Conservation (phyloP, 306 rosid species). For the Quercus suber region DNA sequence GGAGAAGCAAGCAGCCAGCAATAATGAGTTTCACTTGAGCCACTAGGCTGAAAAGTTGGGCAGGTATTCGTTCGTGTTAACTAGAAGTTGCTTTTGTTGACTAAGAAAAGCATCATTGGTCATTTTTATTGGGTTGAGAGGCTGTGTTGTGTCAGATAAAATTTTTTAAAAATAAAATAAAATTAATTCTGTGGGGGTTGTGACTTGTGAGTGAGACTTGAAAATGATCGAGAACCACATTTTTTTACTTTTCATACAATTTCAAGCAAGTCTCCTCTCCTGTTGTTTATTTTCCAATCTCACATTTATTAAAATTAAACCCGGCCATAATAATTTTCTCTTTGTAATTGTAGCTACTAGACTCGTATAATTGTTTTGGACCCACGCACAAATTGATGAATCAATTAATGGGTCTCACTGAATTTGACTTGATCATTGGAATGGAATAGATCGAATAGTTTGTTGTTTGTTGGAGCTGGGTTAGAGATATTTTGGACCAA, state of each 20-base stretch:
- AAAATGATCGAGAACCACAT: neutral
- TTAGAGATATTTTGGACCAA: too few relatives aligned
- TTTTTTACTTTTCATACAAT: too few relatives aligned
- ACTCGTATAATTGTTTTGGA: neutral
- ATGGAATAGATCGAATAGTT: neutral
- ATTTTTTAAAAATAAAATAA: neutral
- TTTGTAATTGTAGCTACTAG: too few relatives aligned
- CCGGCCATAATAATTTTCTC: neutral
- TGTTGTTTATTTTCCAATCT: neutral
- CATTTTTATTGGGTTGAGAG: constrained; percentile 25
- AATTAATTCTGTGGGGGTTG: neutral
- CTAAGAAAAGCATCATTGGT: constrained; percentile 23
- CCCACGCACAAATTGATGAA: constrained; percentile 25
- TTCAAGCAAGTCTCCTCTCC: neutral
- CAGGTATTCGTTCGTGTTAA: neutral
- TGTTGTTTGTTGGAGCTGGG: too few relatives aligned
- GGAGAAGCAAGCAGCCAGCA: constrained; percentile 17
- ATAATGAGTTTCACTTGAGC: constrained; percentile 13
- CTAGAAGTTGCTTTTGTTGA: constrained; percentile 55
- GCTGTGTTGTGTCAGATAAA: neutral
- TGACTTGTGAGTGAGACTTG: neutral
- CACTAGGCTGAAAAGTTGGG: constrained; percentile 29
- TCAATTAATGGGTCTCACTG: constrained; percentile 26
- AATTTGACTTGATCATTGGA: constrained; percentile 31
- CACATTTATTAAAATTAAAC: neutral